phyloP scores from a whole-genome alignment of 371 early-diverging fungal genomes.

The Dichotomocladium elegans region DNA sequence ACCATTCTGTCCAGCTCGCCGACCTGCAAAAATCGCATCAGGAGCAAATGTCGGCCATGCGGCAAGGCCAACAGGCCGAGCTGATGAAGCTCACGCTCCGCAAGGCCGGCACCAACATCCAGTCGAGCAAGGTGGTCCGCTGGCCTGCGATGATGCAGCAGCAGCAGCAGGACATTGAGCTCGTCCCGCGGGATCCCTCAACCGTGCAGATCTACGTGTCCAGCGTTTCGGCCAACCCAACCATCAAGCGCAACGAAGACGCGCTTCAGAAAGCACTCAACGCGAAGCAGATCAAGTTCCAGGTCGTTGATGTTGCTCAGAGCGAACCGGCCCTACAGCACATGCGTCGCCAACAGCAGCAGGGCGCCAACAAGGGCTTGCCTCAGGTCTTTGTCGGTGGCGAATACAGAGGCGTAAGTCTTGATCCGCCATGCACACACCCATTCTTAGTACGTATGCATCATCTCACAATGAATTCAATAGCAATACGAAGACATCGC shows the following conservation, averaged over 20 bases:
- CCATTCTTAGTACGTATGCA: background rate
- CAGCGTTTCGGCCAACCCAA: slow-evolving; percentile 27
- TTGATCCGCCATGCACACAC: background rate
- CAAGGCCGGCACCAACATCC: slow-evolving; percentile 15
- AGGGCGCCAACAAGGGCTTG: slow-evolving; percentile 12
- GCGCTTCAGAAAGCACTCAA: slow-evolving; percentile 14
- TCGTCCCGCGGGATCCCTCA: slow-evolving; percentile 20
- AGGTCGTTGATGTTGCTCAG: slow-evolving; percentile 33
- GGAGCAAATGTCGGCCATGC: slow-evolving; percentile 33
- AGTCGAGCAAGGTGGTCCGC: slow-evolving; percentile 11
- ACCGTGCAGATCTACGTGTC: slow-evolving; percentile 31
- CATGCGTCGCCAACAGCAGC: slow-evolving; percentile 33
- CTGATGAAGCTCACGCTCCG: slow-evolving; percentile 14
- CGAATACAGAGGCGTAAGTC: slow-evolving; percentile 34
- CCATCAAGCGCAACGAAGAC: slow-evolving; percentile 33
- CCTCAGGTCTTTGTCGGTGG: slow-evolving; percentile 46
- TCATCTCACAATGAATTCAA: background rate
- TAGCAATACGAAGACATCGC: slow-evolving; percentile 17
- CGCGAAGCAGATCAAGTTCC: slow-evolving; percentile 17
- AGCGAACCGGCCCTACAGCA: slow-evolving; percentile 36
- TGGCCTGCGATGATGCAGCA: slow-evolving; percentile 13
- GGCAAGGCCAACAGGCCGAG: slow-evolving; percentile 27
- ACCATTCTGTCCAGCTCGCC: slow-evolving; percentile 36
- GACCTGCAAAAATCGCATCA: slow-evolving; percentile 31
- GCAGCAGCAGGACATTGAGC: slow-evolving; percentile 6